Evolutionary conservation across 2,329 filamentous ascomycete species (phyloP).

Genomic region (Talaromyces sp.): DNA sequence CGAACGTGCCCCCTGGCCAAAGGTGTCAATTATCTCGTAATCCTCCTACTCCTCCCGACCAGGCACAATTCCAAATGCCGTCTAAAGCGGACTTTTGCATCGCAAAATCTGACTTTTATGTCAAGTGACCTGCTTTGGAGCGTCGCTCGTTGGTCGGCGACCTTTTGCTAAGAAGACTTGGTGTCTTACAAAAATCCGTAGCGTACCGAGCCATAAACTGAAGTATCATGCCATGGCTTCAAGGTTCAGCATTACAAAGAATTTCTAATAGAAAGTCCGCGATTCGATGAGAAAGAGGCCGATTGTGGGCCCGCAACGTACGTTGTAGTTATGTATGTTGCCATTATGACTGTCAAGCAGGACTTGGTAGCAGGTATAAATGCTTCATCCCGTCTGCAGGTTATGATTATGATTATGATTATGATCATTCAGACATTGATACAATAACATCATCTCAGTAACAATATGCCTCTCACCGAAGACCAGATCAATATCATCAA

Average conservation of each 20-base stretch:
- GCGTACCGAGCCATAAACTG: neutral
- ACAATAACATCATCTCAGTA: neutral
- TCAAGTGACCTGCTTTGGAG: neutral
- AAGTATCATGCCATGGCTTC: neutral
- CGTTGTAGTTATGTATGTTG: neutral
- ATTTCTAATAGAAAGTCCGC: slow-evolving; percentile 12
- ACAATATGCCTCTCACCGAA: slow-evolving; percentile 50
- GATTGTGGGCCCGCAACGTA: neutral
- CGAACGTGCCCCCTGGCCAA: neutral
- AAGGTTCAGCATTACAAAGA: neutral
- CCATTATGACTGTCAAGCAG: neutral
- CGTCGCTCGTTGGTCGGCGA: neutral
- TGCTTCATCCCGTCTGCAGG: neutral
- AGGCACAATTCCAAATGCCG: neutral
- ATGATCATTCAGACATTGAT: neutral
- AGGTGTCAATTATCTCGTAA: neutral
- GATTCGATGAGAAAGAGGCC: neutral
- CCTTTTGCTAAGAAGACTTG: neutral
- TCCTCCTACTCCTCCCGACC: neutral
- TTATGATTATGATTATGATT: neutral
- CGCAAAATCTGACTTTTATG: neutral
- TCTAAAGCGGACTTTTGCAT: neutral
- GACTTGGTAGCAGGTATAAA: neutral
- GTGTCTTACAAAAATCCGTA: neutral
- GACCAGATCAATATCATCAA: slow-evolving; percentile 65